These are phyloP conservation scores for Arachis monticola DNA, from an alignment of 331 rosid species.

Conservation along the genomic window DNA sequence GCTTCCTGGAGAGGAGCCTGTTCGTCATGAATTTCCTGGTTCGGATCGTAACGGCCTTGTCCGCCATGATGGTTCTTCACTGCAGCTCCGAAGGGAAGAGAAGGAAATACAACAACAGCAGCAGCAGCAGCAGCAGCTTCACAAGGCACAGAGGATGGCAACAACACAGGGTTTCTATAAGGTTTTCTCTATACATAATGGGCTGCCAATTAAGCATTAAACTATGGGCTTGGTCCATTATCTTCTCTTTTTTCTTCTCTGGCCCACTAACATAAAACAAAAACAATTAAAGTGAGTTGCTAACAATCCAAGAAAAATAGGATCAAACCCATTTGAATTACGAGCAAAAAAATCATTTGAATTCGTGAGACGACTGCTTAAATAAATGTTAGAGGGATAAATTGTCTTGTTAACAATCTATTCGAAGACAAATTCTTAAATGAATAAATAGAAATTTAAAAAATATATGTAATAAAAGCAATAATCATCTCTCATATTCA, in stretches of 20 bases:
- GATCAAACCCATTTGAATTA: too few relatives aligned
- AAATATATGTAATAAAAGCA: too few relatives aligned
- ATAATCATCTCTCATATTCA: too few relatives aligned
- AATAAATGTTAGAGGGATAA: too few relatives aligned
- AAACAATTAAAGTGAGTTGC: too few relatives aligned
- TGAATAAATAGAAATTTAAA: too few relatives aligned
- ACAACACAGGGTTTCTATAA: constrained; percentile 48
- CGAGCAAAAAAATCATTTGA: too few relatives aligned
- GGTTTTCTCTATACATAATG: background rate
- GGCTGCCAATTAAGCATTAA: background rate
- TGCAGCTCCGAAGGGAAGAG: background rate
- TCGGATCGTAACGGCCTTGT: constrained; percentile 86
- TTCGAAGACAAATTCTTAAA: too few relatives aligned
- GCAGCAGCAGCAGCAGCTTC: constrained; percentile 20
- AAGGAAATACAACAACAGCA: background rate
- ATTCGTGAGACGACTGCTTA: too few relatives aligned
- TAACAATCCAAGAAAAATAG: too few relatives aligned
- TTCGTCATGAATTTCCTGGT: constrained; percentile 94
- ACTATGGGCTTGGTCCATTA: background rate
- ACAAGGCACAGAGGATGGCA: background rate
- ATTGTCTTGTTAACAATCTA: too few relatives aligned
- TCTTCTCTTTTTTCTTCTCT: background rate
- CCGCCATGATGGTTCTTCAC: constrained; percentile 65
- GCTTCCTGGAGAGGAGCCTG: constrained; percentile 90
- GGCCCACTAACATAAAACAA: background rate